Conservation (phyloP, 108 stramenopile species). For the Mediolabrus comicus region DNA sequence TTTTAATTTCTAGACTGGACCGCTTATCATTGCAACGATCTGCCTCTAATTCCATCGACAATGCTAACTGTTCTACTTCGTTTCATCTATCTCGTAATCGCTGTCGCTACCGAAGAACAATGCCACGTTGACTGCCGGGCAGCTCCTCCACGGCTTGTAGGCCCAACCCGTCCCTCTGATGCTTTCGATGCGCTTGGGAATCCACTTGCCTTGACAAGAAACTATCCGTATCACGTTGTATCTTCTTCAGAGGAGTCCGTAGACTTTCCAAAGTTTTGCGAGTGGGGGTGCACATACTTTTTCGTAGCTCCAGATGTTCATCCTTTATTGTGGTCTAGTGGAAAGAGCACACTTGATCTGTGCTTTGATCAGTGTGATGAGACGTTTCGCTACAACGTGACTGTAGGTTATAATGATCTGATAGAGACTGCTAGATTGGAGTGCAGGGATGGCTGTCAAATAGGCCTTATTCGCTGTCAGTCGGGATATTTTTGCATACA, state of each 20-base stretch:
- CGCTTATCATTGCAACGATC: too few relatives aligned
- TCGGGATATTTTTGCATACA: conserved; percentile 66
- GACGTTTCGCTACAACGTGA: conserved; percentile 51
- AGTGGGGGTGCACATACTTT: not conserved
- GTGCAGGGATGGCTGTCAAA: conserved; percentile 73
- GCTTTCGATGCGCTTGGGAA: not conserved
- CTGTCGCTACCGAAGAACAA: not conserved
- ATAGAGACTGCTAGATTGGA: conserved; percentile 60
- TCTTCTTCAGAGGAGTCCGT: not conserved
- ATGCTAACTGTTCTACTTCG: not conserved
- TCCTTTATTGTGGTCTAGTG: too few relatives aligned
- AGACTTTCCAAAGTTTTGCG: not conserved
- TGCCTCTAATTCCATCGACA: too few relatives aligned
- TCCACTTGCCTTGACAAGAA: not conserved
- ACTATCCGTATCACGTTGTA: not conserved
- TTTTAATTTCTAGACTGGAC: too few relatives aligned
- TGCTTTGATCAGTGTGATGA: conserved; percentile 52
- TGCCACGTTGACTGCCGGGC: not conserved
- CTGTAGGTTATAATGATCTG: conserved; percentile 58
- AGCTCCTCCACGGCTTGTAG: not conserved
- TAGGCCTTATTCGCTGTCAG: conserved; percentile 58
- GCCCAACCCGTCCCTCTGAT: not conserved
- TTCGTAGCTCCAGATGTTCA: too few relatives aligned
- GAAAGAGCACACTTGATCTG: too few relatives aligned
- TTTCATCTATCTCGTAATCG: not conserved